Base-by-base conservation (phyloP, 73 alveolate genomes). In the Paramecium sonneborni region DNA sequence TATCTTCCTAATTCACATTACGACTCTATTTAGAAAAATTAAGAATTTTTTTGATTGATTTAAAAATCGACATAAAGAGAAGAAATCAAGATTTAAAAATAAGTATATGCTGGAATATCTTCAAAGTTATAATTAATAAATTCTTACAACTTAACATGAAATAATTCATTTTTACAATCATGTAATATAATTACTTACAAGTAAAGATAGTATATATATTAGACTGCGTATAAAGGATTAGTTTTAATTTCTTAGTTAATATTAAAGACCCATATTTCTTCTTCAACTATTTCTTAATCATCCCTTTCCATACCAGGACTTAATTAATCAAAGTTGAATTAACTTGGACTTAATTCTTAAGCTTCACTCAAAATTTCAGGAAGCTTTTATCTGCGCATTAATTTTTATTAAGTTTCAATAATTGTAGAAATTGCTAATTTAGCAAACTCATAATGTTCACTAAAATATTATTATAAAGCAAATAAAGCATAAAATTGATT, bases 361-460 rank as follows among this genome's bases (percentile, higher is more conserved):
- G 38, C 44, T 26, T 67, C 84, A 67, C 44, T 67, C 38, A 30
- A 30, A 67, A 67, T 67, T 30, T 67, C 84, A 30, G 84, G 84
- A 67, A 67, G 84, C 23, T 67, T 32, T 67, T 30, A 11, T 67
- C 18, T 67, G 9, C 20, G 48, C 38, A 67, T 67, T 11, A 67
- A 11, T 67, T 24, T 30, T 67, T 67, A 24, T 24, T 67, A 24
- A 1, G 48, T 67, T 30, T 30, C 38, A 30, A 67, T 26, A 24
- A 67, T 67, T 26, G 38, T 14, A 30, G 38, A 26, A 7, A 67
- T 67, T 30, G 84, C 21, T 14, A 32, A 67, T 67, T 30, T 67
- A 28, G 84, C 84, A 67, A 67, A 30, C 23, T 30, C 38, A 24
- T 67, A 67, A 67, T 67, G 48, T 15, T 28, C 44, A 67, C 24